Percentiles rank a stretch among this genome's conserved stretches.
These are phyloP conservation scores for Lachancea dasiensis DNA, from an alignment of 805 yeast species.

Conservation along the genomic window DNA sequence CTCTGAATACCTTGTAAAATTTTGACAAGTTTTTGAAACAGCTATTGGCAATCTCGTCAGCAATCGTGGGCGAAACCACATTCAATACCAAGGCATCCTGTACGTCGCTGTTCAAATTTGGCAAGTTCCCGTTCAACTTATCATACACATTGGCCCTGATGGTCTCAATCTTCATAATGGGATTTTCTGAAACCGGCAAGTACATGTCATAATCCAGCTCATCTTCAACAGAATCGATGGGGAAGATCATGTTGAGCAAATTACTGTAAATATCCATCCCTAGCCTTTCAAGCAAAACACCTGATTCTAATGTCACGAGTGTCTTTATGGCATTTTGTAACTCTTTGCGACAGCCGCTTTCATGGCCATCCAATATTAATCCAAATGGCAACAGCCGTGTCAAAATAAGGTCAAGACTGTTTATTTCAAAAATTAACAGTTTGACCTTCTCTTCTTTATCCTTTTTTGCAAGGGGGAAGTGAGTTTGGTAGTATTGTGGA, in stretches of 20 bases:
- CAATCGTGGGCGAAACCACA: slow-evolving; percentile 57
- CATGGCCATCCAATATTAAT: no score
- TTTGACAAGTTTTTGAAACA: slow-evolving; percentile 46
- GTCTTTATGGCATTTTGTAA: slow-evolving; percentile 20
- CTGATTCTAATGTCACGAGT: slow-evolving; percentile 42
- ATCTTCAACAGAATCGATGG: slow-evolving; percentile 42
- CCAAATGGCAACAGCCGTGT: slow-evolving; percentile 43
- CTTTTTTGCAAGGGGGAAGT: slow-evolving; percentile 28
- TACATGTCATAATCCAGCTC: slow-evolving; percentile 61
- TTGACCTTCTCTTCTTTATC: slow-evolving; percentile 23
- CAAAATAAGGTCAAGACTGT: slow-evolving; percentile 57
- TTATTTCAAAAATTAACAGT: slow-evolving; percentile 41
- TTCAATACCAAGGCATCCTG: slow-evolving; percentile 51
- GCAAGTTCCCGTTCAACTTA: slow-evolving; percentile 39
- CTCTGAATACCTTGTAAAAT: slow-evolving; percentile 35
- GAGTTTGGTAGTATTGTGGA: slow-evolving; percentile 24
- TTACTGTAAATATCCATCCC: slow-evolving; percentile 55
- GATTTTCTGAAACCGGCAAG: slow-evolving; percentile 58
- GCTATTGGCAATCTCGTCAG: slow-evolving; percentile 46
- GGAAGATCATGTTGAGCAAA: slow-evolving; percentile 65
- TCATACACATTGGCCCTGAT: slow-evolving; percentile 43
- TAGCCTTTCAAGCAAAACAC: slow-evolving; percentile 44
- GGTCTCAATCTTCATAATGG: slow-evolving; percentile 37
- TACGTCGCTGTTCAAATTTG: slow-evolving; percentile 54
- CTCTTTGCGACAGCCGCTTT: no score